phyloP scores from a whole-genome alignment of 1,139 yeast species.

The Chernovozyma aurita region DNA sequence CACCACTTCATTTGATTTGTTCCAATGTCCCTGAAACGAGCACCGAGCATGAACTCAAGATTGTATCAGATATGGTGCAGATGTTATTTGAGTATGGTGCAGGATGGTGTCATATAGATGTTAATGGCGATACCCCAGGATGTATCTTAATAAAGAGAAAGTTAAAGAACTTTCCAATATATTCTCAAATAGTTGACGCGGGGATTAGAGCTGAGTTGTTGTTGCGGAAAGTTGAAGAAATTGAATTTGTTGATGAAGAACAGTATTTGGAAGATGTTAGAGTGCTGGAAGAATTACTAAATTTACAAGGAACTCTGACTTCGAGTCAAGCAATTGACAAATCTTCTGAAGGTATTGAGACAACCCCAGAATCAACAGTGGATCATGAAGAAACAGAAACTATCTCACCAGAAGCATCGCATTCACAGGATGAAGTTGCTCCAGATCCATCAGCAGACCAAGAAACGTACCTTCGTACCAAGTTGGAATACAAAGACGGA shows the following conservation, averaged over 20 bases:
- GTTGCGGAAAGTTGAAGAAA: constrained; percentile 66
- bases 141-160: constrained; percentile 57
- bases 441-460: constrained; percentile 65
- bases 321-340: constrained; percentile 1
- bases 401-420: background rate
- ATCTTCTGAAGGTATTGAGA: constrained; percentile 11
- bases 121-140: constrained; percentile 70
- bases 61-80: constrained; percentile 55
- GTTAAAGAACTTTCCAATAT: constrained; percentile 41
- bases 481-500: constrained; percentile 65
- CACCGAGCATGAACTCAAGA: constrained; percentile 37
- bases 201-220: constrained; percentile 89
- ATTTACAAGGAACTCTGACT: background rate
- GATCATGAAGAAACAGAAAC: too few species aligned
- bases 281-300: background rate
- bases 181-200: constrained; percentile 63
- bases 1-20: constrained; percentile 72
- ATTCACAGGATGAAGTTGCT: background rate
- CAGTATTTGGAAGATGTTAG: constrained; percentile 10
- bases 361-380: constrained; percentile 11
- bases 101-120: constrained; percentile 78
- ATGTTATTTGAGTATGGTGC: constrained; percentile 80
- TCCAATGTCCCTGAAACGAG: constrained; percentile 46
- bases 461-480: constrained; percentile 58
- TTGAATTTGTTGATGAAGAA: constrained; percentile 38